These are phyloP conservation scores for Carallia pectinifolia DNA, from an alignment of 345 rosid species.

Conservation along the genomic window DNA sequence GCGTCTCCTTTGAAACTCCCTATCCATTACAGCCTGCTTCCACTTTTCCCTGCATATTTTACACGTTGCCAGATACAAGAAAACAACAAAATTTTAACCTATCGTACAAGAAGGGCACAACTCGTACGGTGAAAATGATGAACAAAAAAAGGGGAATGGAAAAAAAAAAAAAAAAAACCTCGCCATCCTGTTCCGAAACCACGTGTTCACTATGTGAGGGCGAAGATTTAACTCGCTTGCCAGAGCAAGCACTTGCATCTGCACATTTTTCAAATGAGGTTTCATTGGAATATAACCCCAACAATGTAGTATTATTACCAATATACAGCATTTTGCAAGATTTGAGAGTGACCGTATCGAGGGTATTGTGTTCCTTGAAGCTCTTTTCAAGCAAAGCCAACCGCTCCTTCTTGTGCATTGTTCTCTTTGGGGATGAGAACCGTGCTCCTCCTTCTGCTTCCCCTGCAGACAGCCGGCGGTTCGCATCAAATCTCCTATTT, in stretches of 20 bases:
- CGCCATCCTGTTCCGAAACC: constrained; percentile 96
- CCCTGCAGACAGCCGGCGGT: constrained; percentile 39
- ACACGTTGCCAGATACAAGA: not conserved
- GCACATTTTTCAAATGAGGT: constrained; percentile 6
- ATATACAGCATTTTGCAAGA: not conserved
- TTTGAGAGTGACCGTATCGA: constrained; percentile 61
- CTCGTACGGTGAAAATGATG: not conserved
- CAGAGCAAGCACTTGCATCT: constrained; percentile 76
- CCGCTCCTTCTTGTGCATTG: constrained; percentile 43
- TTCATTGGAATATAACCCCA: too few relatives aligned
- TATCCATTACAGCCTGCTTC: constrained; percentile 90
- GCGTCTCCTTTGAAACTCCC: constrained; percentile 82
- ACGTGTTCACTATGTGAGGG: constrained; percentile 86
- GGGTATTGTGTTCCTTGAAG: constrained; percentile 82
- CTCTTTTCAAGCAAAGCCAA: constrained; percentile 92
- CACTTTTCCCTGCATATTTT: constrained; percentile 61
- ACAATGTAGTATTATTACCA: too few relatives aligned
- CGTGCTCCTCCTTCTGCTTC: constrained; percentile 50
- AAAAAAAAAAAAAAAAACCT: constrained; percentile 38
- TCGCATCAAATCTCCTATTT: constrained; percentile 33
- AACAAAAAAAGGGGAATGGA: not conserved
- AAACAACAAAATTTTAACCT: not conserved
- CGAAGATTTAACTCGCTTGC: constrained; percentile 83
- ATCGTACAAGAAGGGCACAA: not conserved
- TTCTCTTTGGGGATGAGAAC: constrained; percentile 68